phyloP scores from a whole-genome alignment of 805 yeast species.

The Metschnikowia gelsemii region DNA sequence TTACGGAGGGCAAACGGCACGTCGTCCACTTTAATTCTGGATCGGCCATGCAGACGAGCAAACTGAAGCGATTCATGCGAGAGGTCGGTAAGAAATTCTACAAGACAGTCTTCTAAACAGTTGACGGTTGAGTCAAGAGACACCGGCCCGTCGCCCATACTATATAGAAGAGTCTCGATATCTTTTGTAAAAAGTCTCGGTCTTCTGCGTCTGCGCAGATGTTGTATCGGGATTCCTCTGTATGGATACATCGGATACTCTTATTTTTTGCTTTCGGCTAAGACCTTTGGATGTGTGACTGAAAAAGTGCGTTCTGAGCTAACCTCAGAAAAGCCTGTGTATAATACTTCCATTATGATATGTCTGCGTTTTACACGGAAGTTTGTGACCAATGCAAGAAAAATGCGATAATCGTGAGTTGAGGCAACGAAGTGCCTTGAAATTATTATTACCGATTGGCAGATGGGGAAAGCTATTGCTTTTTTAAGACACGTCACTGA shows the following conservation, averaged over 20 bases:
- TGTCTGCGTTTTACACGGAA: no score
- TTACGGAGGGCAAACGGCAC: conserved; percentile 41
- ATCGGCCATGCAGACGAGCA: conserved; percentile 40
- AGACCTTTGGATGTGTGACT: neutral
- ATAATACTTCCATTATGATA: no score
- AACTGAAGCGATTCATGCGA: conserved; percentile 32
- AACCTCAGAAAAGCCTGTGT: neutral
- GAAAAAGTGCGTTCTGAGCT: neutral
- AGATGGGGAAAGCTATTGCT: no score
- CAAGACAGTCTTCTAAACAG: conserved; percentile 39
- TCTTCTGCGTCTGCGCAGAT: conserved; percentile 25
- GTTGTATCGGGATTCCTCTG: conserved; percentile 10
- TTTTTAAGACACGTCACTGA: no score
- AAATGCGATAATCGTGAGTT: no score
- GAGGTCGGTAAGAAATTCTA: conserved; percentile 37
- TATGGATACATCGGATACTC: conserved; percentile 12
- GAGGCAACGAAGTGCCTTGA: no score
- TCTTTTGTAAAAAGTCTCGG: conserved; percentile 42
- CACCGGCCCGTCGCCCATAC: conserved; percentile 44
- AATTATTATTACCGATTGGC: no score
- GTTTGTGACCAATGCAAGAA: no score
- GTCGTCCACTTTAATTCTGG: conserved; percentile 42
- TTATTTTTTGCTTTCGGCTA: neutral
- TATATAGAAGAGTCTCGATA: conserved; percentile 40
- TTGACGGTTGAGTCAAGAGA: conserved; percentile 39